Evolutionary conservation across 2,329 filamentous ascomycete genomes (phyloP).

Genomic region (Colletotrichum sp.): DNA sequence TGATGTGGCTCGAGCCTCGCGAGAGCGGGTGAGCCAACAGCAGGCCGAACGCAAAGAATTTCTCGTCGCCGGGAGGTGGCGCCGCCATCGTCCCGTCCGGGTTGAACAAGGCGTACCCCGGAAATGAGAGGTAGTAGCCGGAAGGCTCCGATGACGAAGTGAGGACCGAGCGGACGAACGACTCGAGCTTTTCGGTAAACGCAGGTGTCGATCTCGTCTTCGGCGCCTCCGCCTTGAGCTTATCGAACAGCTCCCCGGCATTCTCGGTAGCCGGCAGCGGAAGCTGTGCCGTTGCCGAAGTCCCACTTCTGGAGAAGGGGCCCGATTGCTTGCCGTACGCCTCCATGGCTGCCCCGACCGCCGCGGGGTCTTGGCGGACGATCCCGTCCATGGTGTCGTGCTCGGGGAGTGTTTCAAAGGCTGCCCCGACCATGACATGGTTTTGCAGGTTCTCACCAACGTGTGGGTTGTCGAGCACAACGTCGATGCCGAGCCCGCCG

Average conservation of each 20-base stretch:
- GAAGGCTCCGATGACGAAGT: conserved; percentile 19
- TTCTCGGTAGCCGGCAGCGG: conserved; percentile 27
- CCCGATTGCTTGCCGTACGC: conserved; percentile 25
- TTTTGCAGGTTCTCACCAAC: conserved; percentile 47
- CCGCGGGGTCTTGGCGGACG: conserved; percentile 22
- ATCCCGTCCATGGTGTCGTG: conserved; percentile 26
- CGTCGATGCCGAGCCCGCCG: conserved; percentile 30
- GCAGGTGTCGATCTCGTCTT: conserved; percentile 3
- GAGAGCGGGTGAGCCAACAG: conserved; percentile 68
- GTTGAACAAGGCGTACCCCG: conserved; percentile 19
- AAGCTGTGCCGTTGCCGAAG: conserved; percentile 24
- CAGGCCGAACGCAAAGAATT: conserved; percentile 60
- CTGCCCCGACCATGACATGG: conserved; percentile 28
- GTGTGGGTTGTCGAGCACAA: conserved; percentile 36
- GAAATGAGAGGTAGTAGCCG: conserved; percentile 20
- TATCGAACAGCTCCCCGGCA: conserved; percentile 32
- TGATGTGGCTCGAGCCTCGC: conserved; percentile 64
- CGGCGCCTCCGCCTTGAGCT: neutral
- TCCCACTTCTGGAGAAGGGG: conserved; percentile 24
- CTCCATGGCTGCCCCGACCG: conserved; percentile 24
- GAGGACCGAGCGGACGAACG: conserved; percentile 17
- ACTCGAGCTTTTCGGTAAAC: conserved; percentile 6
- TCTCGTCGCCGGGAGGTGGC: conserved; percentile 18
- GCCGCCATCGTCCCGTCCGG: conserved; percentile 17
- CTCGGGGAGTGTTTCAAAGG: conserved; percentile 26